phyloP scores from a whole-genome alignment of 2,329 filamentous ascomycete genomes.

The Pseudogymnoascus sp. region DNA sequence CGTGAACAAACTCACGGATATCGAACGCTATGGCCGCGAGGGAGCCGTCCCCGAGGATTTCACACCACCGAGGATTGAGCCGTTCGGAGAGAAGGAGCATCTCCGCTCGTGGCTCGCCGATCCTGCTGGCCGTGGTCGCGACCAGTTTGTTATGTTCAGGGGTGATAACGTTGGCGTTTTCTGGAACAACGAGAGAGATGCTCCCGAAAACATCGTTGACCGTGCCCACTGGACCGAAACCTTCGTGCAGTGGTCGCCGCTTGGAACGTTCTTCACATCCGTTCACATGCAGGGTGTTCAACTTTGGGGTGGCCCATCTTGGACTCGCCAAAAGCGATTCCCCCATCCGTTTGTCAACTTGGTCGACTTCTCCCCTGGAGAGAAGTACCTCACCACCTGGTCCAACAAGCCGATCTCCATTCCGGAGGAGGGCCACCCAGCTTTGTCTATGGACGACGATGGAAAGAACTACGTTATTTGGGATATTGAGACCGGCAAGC shows the following conservation, averaged over 20 bases:
- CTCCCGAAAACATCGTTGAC: constrained; percentile 82
- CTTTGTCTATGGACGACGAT: constrained; percentile 85
- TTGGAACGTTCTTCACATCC: constrained; percentile 88
- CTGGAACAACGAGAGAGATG: constrained; percentile 96
- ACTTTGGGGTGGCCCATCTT: constrained; percentile 87
- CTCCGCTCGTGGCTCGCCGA: constrained; percentile 90
- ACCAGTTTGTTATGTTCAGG: constrained; percentile 93
- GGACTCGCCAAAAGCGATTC: constrained; percentile 87
- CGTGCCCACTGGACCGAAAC: constrained; percentile 96
- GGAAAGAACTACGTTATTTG: constrained; percentile 99
- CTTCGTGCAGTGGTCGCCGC: constrained; percentile 96
- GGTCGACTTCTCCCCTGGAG: constrained; percentile 87
- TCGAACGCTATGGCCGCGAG: constrained; percentile 92
- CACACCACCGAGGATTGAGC: constrained; percentile 69
- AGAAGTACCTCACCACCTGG: constrained; percentile 95
- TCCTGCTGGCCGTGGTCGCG: constrained; percentile 67
- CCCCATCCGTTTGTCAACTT: constrained; percentile 93
- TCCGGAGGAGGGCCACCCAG: constrained; percentile 75
- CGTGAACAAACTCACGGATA: constrained; percentile 97
- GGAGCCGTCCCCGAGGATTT: constrained; percentile 91
- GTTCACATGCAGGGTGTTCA: constrained; percentile 95
- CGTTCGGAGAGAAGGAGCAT: constrained; percentile 89
- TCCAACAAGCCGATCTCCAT: constrained; percentile 89
- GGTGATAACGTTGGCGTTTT: constrained; percentile 88
- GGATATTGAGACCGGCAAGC: constrained; percentile 85